A percentile compares a stretch with the other conserved stretches of the same genome.
Conservation (phyloP, 148 eudicot species). For the Chenopodium berlandieri region DNA sequence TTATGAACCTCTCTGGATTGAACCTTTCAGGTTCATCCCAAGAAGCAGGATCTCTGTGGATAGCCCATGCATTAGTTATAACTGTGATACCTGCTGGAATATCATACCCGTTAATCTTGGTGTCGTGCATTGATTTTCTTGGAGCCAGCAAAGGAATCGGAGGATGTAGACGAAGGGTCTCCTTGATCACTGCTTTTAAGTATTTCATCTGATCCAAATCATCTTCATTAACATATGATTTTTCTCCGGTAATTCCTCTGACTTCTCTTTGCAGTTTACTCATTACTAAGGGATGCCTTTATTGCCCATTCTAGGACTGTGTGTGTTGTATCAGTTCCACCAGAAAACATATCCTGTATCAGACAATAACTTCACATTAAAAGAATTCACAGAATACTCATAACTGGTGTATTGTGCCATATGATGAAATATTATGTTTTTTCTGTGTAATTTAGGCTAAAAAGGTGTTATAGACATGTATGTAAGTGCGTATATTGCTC, state of each 20-base stretch:
- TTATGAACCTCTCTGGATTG: conserved; percentile 36
- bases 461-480: not conserved
- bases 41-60: conserved; percentile 29
- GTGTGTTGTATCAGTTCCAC: conserved; percentile 18
- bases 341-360: no score
- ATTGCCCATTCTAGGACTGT: conserved; percentile 37
- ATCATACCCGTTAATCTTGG: conserved; percentile 23
- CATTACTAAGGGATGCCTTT: conserved; percentile 28
- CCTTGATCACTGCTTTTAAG: conserved; percentile 38
- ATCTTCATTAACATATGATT: conserved; percentile 17
- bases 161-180: conserved; percentile 32
- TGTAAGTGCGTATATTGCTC: not conserved
- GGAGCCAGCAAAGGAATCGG: conserved; percentile 26
- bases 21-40: conserved; percentile 37
- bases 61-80: conserved; percentile 35
- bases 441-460: not conserved
- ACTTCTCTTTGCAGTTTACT: conserved; percentile 26
- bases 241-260: conserved; percentile 12
- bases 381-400: not conserved
- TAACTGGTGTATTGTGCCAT: not conserved
- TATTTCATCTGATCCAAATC: conserved; percentile 33
- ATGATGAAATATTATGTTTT: not conserved
- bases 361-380: not conserved
- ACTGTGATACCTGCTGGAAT: conserved; percentile 30
- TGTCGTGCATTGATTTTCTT: conserved; percentile 27